Base-by-base conservation (phyloP, 257 asterid species). In the Salvia rosmarinus region DNA sequence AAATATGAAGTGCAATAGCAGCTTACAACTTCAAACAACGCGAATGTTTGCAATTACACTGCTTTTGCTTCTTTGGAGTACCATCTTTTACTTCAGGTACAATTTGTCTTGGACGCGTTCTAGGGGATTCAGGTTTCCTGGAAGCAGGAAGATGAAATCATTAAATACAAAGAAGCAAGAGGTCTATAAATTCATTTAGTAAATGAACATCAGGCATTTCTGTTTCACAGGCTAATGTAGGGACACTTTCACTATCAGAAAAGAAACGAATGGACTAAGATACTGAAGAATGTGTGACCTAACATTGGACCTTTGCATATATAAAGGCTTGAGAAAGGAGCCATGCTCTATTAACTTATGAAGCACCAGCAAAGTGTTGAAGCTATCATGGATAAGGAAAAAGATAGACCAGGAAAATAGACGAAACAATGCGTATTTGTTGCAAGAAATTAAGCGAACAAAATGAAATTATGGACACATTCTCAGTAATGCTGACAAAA, bases 61-160 rank as follows among this genome's bases (percentile, higher is more conserved):
- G 98, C 77, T 94, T 94, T 79, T 81, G 94, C 84, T 91, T 94
- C 90, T 94, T 91, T 20, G 98, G 97, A 35, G 98, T 94, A 64
- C 88, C 95, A 68, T 93, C 98, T 81, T 87, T 91, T 35, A 70
- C 86, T 76, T 94, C 98, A 82, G 68, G 70, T 44, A 58, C 55
- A 76, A 61, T 80, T 78, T 85, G 86, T 75, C 95, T 91, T 59
- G 92, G 78, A 19, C 95, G 80, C 21, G 90, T 78, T 73, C 82
- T 88, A 77, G 98, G 97, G 28, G 98, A 94, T 81, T 89, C 97
- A 40, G 93, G 95, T 82, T 91, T 94, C 85, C 99, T 94, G 82
- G 79, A 61, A 84, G 67, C 13, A 54, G 25, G 47, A 76, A 67
- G 23, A 73, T 55, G 30, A 78, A 62, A 75, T 55, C 37, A 76